Evolutionary conservation across 108 stramenopile species (phyloP).

Genomic region (Schizochytrium sp.): DNA sequence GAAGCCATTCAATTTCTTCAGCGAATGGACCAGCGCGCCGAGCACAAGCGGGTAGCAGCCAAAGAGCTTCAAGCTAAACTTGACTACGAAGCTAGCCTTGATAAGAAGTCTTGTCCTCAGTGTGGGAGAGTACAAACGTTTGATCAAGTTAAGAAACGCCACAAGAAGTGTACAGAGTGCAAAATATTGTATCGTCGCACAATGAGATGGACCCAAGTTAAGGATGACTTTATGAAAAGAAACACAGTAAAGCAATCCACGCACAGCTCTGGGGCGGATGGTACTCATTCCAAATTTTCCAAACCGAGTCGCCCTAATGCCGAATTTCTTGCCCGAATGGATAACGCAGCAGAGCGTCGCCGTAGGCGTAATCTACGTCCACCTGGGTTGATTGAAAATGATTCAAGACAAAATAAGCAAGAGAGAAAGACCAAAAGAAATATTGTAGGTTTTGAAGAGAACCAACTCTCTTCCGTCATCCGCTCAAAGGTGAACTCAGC

Average conservation of each 20-base stretch:
- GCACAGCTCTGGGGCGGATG: neutral
- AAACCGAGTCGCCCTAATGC: neutral
- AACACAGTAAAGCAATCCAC: neutral
- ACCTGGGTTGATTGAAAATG: neutral
- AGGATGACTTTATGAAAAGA: constrained; percentile 38
- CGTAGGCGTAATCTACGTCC: neutral
- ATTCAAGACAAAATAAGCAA: neutral
- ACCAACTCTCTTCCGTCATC: neutral
- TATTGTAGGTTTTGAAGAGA: neutral
- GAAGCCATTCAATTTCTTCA: neutral
- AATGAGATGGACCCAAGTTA: constrained; percentile 3
- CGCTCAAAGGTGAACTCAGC: neutral
- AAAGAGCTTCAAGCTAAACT: neutral
- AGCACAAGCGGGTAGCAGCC: neutral
- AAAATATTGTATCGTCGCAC: neutral
- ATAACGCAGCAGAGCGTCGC: neutral
- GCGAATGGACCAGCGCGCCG: neutral
- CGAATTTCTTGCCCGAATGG: constrained; percentile 23
- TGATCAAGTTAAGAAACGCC: neutral
- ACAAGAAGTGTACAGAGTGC: constrained; percentile 27
- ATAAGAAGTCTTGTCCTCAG: constrained; percentile 47
- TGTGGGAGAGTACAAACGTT: constrained; percentile 41
- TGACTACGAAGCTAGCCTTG: neutral
- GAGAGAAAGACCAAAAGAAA: neutral
- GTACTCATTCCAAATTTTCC: neutral